Evolutionary conservation across 345 rosid genomes (phyloP).

Genomic region (Lenwebbia sp.): DNA sequence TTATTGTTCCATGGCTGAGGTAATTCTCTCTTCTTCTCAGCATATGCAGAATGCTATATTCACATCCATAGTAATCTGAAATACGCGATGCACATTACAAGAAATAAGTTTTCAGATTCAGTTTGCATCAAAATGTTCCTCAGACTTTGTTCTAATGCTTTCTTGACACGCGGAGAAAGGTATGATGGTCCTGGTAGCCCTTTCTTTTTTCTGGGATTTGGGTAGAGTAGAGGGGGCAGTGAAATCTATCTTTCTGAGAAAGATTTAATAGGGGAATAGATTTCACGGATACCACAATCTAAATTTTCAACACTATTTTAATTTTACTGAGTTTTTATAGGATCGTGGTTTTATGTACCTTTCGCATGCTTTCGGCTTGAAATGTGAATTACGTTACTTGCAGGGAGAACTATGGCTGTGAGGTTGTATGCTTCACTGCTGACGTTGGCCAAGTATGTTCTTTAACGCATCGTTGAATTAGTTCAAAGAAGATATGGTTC

Average conservation of each 20-base stretch:
- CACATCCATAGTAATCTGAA: background rate
- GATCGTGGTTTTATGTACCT: background rate
- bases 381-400: background rate
- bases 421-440: slow-evolving; percentile 98
- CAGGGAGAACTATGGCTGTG: slow-evolving; percentile 97
- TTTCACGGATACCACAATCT: background rate
- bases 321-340: background rate
- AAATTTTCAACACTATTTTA: background rate
- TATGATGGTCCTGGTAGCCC: background rate
- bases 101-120: background rate
- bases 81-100: background rate
- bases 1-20: slow-evolving; percentile 97
- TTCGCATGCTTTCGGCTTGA: background rate
- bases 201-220: background rate
- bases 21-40: slow-evolving; percentile 3
- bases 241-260: background rate
- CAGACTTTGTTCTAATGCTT: background rate
- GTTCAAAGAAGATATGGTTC: background rate
- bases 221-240: background rate
- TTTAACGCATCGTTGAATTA: background rate
- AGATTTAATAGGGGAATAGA: background rate
- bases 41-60: background rate
- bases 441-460: slow-evolving; percentile 92
- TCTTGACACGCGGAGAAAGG: background rate
- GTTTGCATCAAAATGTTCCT: background rate